phyloP scores from a whole-genome alignment of 257 asterid species.

The Thymus mandschuricus region DNA sequence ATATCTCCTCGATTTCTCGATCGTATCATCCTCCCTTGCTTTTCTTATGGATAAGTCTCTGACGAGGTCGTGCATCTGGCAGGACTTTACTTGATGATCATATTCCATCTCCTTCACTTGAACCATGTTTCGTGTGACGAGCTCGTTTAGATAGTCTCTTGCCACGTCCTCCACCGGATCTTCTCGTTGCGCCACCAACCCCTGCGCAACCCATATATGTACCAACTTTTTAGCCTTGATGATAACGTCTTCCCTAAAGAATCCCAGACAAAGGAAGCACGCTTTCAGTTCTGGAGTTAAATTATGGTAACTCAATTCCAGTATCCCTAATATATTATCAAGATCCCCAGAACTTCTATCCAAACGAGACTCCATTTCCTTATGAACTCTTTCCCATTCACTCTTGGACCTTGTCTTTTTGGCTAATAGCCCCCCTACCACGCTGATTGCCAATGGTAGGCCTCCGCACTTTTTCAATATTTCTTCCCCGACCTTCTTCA shows the following conservation, averaged over 20 bases:
- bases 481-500: conserved; percentile 25
- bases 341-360: background rate
- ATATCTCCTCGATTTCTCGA: too few species aligned
- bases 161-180: background rate
- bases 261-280: conserved; percentile 20
- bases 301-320: conserved; percentile 32
- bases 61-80: conserved; percentile 32
- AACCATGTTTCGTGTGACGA: conserved; percentile 32
- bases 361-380: background rate
- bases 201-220: background rate
- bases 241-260: background rate
- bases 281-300: conserved; percentile 32
- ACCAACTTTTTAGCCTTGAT: background rate
- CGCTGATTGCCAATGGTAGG: conserved; percentile 37
- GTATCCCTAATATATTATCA: background rate
- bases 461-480: conserved; percentile 33
- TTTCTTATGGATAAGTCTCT: conserved; percentile 26
- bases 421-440: conserved; percentile 32
- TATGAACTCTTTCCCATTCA: conserved; percentile 31
- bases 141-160: conserved; percentile 28
- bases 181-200: background rate
- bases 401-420: background rate
- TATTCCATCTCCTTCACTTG: background rate
- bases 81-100: background rate
- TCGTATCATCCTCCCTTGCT: conserved; percentile 34